These are phyloP conservation scores for Aspergillus taichungensis DNA, from an alignment of 495 filamentous ascomycete species.

Conservation along the genomic window DNA sequence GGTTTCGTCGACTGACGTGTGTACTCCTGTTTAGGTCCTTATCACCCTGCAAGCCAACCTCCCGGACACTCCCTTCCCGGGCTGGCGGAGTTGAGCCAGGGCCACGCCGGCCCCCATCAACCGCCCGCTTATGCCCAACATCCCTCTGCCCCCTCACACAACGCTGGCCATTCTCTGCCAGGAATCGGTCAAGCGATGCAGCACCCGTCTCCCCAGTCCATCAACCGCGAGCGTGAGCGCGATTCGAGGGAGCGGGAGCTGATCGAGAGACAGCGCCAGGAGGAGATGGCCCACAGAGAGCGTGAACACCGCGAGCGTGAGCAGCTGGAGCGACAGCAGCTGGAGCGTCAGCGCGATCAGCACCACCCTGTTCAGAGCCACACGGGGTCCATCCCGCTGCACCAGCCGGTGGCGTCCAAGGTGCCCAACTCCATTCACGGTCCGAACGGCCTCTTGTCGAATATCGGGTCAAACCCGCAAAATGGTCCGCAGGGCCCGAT, in stretches of 20 bases:
- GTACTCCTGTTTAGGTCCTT: constrained; percentile 25
- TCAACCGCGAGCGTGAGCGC: constrained; percentile 45
- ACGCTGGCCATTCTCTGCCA: constrained; percentile 41
- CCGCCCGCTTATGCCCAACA: constrained; percentile 40
- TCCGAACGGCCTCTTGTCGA: constrained; percentile 76
- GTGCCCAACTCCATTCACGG: constrained; percentile 74
- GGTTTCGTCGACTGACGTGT: constrained; percentile 19
- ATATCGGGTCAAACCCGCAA: constrained; percentile 51
- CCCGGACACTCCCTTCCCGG: constrained; percentile 44
- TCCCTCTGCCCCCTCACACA: constrained; percentile 31
- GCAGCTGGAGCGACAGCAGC: constrained; percentile 42
- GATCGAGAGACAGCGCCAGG: constrained; percentile 43
- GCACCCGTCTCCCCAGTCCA: constrained; percentile 41
- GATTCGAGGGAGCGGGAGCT: constrained; percentile 43
- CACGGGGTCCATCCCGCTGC: constrained; percentile 73
- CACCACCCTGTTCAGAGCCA: constrained; percentile 74
- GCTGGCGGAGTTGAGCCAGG: constrained; percentile 43
- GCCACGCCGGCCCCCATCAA: constrained; percentile 40
- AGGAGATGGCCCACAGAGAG: constrained; percentile 50
- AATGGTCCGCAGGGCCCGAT: constrained; percentile 46
- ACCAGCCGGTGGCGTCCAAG: constrained; percentile 82
- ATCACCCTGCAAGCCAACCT: constrained; percentile 36
- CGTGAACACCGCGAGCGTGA: constrained; percentile 65
- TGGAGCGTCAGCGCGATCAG: constrained; percentile 44
- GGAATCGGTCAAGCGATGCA: constrained; percentile 44